These are phyloP conservation scores for sorghum (Sorghum bicolor) DNA, from an alignment of 176 grass and related monocot genomes.

Conservation along the genomic window Sorghum_bicolor_NCBIv3 NC_012875.2:42548001-42548500, in stretches of 20 bases:
- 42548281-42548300: neutral
- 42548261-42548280: neutral
- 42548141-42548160: neutral
- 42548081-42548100: neutral
- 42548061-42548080: neutral
- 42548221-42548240: neutral
- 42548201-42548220: neutral
- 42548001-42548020: neutral
- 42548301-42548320: neutral
- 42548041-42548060: neutral
- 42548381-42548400: neutral
- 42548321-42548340: constrained; percentile 99
- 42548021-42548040: neutral
- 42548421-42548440: neutral
- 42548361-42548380: constrained; percentile 96
- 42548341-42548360: constrained; percentile 81
- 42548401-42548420: constrained; percentile 11
- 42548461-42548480: neutral
- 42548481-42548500: constrained; percentile 70
- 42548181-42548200: neutral
- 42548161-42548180: neutral
- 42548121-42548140: neutral
- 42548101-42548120: neutral
- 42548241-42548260: neutral
- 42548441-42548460: neutral